Conservation (phyloP, 768 basidiomycete genomes). For the Mycena alexandri region DNA sequence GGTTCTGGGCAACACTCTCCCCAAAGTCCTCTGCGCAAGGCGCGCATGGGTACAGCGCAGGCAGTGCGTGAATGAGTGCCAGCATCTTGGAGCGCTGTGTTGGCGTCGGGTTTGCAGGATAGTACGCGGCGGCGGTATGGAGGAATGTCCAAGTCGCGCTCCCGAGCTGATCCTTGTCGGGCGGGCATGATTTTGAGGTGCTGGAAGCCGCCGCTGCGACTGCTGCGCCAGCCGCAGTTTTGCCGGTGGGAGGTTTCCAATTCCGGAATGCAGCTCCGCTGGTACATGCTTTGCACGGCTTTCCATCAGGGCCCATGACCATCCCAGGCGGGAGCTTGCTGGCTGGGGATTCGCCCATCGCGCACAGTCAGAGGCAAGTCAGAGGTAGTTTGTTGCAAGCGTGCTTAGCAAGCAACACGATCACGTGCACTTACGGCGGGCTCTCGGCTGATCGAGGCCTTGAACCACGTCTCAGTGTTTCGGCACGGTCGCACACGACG, state of each 20-base stretch:
- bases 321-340: conserved; percentile 79
- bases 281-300: conserved; percentile 94
- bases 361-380: no score
- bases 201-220: conserved; percentile 50
- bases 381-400: neutral
- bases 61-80: conserved; percentile 80
- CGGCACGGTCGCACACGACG: no score
- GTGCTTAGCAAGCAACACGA: conserved; percentile 6
- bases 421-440: conserved; percentile 19
- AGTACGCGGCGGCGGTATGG: conserved; percentile 95
- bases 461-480: no score
- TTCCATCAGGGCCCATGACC: conserved; percentile 93
- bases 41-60: conserved; percentile 88
- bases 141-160: conserved; percentile 97
- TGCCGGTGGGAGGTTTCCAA: conserved; percentile 54
- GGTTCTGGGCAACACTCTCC: conserved; percentile 70
- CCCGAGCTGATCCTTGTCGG: conserved; percentile 91
- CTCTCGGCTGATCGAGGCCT: no score
- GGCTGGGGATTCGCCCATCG: conserved; percentile 8
- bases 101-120: conserved; percentile 84
- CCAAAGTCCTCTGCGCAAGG: conserved; percentile 89
- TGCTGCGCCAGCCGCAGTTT: conserved; percentile 46
- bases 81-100: conserved; percentile 89
- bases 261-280: conserved; percentile 68
- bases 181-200: conserved; percentile 74